Evolutionary conservation across 495 filamentous ascomycete species (phyloP).

Genomic region (Cercophora scortea): DNA sequence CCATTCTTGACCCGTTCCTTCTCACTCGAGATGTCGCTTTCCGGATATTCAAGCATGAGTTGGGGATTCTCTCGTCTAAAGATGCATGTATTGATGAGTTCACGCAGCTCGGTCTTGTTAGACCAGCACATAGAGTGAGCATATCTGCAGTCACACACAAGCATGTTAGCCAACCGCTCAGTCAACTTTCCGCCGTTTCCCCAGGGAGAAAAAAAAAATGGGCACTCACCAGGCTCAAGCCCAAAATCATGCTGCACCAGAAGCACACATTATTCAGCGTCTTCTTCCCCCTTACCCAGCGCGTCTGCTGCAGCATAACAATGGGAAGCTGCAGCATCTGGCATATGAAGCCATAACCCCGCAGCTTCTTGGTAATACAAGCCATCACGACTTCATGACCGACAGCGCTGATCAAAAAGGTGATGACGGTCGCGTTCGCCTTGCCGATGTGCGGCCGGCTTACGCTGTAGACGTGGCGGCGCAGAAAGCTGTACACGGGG

Average conservation of each 20-base stretch:
- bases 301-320: constrained; percentile 78
- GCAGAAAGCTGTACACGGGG: constrained; percentile 95
- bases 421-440: constrained; percentile 76
- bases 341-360: constrained; percentile 86
- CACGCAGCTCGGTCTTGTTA: constrained; percentile 8
- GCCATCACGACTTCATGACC: constrained; percentile 96
- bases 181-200: neutral
- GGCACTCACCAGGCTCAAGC: constrained; percentile 68
- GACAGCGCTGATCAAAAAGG: constrained; percentile 80
- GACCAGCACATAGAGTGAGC: constrained; percentile 45
- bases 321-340: constrained; percentile 97
- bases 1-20: neutral
- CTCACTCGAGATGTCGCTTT: too few species aligned
- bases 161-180: too few species aligned
- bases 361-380: constrained; percentile 93
- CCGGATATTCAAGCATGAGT: too few species aligned
- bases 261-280: constrained; percentile 90
- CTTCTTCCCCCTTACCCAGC: constrained; percentile 61
- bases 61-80: too few species aligned
- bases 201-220: neutral
- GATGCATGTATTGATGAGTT: too few species aligned
- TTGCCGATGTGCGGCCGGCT: constrained; percentile 66
- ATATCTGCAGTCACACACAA: constrained; percentile 37
- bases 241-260: constrained; percentile 92
- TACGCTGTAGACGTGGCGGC: constrained; percentile 87